Percentiles rank a stretch among this genome's conserved stretches.
phyloP scores from a whole-genome alignment of 2,329 filamentous ascomycete genomes.

The Endocalyx cinctus region DNA sequence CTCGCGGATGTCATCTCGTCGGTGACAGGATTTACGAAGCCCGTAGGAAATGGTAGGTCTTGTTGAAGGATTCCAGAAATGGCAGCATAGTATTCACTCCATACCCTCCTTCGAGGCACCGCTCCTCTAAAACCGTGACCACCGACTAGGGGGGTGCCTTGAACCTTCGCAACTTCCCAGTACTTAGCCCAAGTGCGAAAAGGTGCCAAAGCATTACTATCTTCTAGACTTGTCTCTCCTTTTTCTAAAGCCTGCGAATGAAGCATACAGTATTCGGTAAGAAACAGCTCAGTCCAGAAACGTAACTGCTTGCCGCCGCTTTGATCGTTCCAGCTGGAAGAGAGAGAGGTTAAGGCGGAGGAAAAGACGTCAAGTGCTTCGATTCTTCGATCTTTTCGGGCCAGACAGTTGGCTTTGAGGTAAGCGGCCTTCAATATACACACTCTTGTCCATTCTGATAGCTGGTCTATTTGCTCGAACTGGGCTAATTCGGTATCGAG shows the following conservation, averaged over 20 bases:
- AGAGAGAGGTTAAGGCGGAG: constrained; percentile 60
- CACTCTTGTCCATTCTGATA: constrained; percentile 74
- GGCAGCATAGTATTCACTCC: constrained; percentile 79
- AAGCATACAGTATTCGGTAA: constrained; percentile 71
- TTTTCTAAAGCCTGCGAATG: constrained; percentile 55
- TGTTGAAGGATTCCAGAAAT: constrained; percentile 72
- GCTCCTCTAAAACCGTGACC: constrained; percentile 56
- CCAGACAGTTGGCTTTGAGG: constrained; percentile 64
- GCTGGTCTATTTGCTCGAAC: constrained; percentile 46
- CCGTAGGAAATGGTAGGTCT: constrained; percentile 56
- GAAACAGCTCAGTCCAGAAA: constrained; percentile 73
- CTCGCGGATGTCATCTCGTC: constrained; percentile 52
- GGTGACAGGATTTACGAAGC: constrained; percentile 34
- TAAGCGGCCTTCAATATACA: constrained; percentile 77
- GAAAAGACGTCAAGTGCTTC: constrained; percentile 65
- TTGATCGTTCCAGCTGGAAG: constrained; percentile 45
- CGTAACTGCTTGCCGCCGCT: constrained; percentile 60
- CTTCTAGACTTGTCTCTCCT: constrained; percentile 44
- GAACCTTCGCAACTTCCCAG: constrained; percentile 50
- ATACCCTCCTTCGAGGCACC: constrained; percentile 64
- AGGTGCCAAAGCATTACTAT: constrained; percentile 49
- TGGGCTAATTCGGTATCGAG: constrained; percentile 51
- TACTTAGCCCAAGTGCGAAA: constrained; percentile 67
- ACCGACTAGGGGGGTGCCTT: constrained; percentile 40
- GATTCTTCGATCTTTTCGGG: constrained; percentile 40